Evolutionary conservation across 2,329 filamentous ascomycete species (phyloP).

Genomic region (Talaromyces sp.): DNA sequence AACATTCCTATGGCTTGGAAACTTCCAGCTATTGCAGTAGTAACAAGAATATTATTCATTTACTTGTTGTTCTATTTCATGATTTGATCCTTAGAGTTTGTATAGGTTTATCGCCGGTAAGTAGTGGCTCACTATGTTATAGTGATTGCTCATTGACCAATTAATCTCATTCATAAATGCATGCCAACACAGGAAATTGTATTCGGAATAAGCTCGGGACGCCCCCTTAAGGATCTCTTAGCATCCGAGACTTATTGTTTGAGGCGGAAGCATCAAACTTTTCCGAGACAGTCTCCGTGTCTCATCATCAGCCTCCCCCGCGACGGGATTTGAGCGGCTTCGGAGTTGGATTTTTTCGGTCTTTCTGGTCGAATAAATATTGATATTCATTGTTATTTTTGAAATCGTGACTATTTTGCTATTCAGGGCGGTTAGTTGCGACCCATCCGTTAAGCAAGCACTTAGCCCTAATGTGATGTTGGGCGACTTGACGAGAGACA

Average conservation of each 20-base stretch:
- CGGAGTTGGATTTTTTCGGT: not conserved
- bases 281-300: constrained; percentile 3
- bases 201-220: not conserved
- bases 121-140: too few relatives aligned
- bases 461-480: not conserved
- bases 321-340: not conserved
- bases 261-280: constrained; percentile 8
- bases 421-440: not conserved
- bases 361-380: not conserved
- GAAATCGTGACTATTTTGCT: not conserved
- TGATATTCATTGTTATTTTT: not conserved
- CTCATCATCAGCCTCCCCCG: not conserved
- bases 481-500: not conserved
- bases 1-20: too few relatives aligned
- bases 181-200: not conserved
- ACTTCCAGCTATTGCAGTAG: too few relatives aligned
- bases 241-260: not conserved
- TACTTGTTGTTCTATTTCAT: too few relatives aligned
- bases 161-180: not conserved
- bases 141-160: too few relatives aligned
- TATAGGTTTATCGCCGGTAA: too few relatives aligned
- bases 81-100: too few relatives aligned
- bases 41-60: too few relatives aligned
- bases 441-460: not conserved
- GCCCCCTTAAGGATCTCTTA: not conserved